Evolutionary conservation across 768 basidiomycete genomes (phyloP).

Genomic region (Lactifluus piperatus): DNA sequence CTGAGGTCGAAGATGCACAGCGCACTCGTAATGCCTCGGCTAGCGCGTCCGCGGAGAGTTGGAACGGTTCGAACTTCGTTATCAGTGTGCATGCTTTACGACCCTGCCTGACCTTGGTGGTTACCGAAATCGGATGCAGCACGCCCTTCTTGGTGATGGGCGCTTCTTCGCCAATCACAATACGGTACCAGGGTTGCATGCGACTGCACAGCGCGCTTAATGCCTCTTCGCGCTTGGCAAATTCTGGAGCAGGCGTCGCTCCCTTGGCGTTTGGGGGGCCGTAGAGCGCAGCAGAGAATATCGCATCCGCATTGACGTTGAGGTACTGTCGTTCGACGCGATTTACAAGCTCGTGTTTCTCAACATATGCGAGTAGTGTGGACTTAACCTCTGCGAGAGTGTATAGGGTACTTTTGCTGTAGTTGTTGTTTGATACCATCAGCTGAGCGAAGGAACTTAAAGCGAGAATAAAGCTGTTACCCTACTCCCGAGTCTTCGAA

Average conservation of each 20-base stretch:
- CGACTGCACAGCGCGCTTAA: conserved; percentile 42
- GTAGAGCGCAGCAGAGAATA: conserved; percentile 27
- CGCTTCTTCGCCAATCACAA: conserved; percentile 48
- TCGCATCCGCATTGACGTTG: conserved; percentile 44
- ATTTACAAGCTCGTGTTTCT: conserved; percentile 53
- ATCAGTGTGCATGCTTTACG: conserved; percentile 70
- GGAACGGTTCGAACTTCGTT: conserved; percentile 73
- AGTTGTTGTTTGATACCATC: background rate
- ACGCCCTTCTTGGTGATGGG: conserved; percentile 60
- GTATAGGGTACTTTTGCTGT: conserved; percentile 47
- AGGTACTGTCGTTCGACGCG: conserved; percentile 58
- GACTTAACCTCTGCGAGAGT: conserved; percentile 46
- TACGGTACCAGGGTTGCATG: conserved; percentile 76
- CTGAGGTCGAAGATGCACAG: conserved; percentile 75
- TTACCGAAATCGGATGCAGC: conserved; percentile 59
- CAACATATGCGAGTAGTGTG: conserved; percentile 55
- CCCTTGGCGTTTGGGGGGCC: conserved; percentile 25
- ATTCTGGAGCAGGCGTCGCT: conserved; percentile 30
- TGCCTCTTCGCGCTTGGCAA: conserved; percentile 60
- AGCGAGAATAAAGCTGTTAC: conserved; percentile 28
- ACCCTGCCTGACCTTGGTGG: conserved; percentile 67
- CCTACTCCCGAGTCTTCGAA: conserved; percentile 57
- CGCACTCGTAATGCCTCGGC: conserved; percentile 67
- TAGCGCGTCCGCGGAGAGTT: conserved; percentile 58
- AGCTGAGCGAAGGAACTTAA: background rate